These are phyloP conservation scores for Aspergillus candidus DNA, from an alignment of 2,329 filamentous ascomycete genomes.

Conservation along the genomic window DNA sequence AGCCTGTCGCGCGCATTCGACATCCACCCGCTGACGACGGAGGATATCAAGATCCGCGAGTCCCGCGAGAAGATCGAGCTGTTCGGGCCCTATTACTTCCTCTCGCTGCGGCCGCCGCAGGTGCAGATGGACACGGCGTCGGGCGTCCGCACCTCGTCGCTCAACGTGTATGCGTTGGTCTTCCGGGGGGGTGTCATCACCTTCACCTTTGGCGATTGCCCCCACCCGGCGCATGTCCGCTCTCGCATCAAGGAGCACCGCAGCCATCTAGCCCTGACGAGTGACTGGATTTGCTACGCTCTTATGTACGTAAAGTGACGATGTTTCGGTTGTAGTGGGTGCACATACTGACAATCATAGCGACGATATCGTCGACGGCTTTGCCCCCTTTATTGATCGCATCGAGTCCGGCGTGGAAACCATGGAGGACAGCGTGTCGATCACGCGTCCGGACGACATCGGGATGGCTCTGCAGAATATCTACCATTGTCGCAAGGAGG, in stretches of 20 bases:
- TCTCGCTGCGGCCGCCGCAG: constrained; percentile 84
- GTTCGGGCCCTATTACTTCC: constrained; percentile 95
- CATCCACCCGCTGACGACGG: constrained; percentile 87
- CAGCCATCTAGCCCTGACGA: constrained; percentile 83
- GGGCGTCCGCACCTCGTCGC: constrained; percentile 74
- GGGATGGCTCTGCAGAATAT: constrained; percentile 76
- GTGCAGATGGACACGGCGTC: constrained; percentile 63
- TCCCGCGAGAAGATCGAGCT: constrained; percentile 94
- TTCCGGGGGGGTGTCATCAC: constrained; percentile 88
- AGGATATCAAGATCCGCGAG: constrained; percentile 89
- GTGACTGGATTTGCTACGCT: constrained; percentile 97
- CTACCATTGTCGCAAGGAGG: constrained; percentile 80
- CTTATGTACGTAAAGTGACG: constrained; percentile 62
- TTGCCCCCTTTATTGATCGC: constrained; percentile 75
- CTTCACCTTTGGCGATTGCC: constrained; percentile 79
- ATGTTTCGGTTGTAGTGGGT: no score
- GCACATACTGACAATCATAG: constrained; percentile 34
- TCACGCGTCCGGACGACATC: constrained; percentile 80
- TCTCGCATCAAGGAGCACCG: constrained; percentile 82
- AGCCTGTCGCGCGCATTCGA: constrained; percentile 85
- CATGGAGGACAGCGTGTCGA: constrained; percentile 89
- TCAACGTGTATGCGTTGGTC: constrained; percentile 90
- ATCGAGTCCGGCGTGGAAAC: constrained; percentile 79
- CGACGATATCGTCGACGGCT: constrained; percentile 92
- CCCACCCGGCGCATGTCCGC: constrained; percentile 78